Conservation (phyloP, 163 green algal genomes). For the Scenedesmus sp. region DNA sequence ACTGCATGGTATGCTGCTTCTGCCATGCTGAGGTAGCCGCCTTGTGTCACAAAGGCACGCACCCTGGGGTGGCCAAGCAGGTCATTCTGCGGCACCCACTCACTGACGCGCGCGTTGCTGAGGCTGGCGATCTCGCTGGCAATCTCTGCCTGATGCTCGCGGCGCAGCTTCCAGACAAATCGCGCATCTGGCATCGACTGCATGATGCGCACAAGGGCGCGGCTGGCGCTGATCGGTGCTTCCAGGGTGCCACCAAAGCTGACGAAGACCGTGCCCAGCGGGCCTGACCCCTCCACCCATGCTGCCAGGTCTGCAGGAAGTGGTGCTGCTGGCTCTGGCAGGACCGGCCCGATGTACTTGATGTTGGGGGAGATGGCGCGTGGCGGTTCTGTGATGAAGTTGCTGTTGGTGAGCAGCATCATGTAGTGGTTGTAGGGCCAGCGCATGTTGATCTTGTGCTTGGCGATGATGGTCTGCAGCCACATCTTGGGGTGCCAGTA, state of each 20-base stretch:
- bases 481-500: slow-evolving; percentile 43
- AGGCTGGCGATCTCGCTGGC: not conserved
- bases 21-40: slow-evolving; percentile 54
- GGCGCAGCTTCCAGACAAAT: slow-evolving; percentile 48
- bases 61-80: slow-evolving; percentile 48
- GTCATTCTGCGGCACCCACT: slow-evolving; percentile 57
- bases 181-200: slow-evolving; percentile 36
- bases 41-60: slow-evolving; percentile 51
- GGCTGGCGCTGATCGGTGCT: slow-evolving; percentile 20
- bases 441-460: slow-evolving; percentile 30
- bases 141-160: slow-evolving; percentile 9
- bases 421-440: slow-evolving; percentile 47
- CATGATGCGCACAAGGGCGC: slow-evolving; percentile 20
- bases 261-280: slow-evolving; percentile 26
- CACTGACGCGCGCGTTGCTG: not conserved
- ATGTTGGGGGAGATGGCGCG: slow-evolving; percentile 35
- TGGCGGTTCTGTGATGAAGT: slow-evolving; percentile 47
- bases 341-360: slow-evolving; percentile 51
- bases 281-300: slow-evolving; percentile 28
- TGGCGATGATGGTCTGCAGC: slow-evolving; percentile 35
- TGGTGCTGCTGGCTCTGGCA: slow-evolving; percentile 17
- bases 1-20: slow-evolving; percentile 55
- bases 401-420: slow-evolving; percentile 53
- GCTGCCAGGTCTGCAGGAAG: slow-evolving; percentile 23
- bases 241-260: slow-evolving; percentile 53